phyloP scores from a whole-genome alignment of 2,329 filamentous ascomycete species.

The Falciphora oryzae region DNA sequence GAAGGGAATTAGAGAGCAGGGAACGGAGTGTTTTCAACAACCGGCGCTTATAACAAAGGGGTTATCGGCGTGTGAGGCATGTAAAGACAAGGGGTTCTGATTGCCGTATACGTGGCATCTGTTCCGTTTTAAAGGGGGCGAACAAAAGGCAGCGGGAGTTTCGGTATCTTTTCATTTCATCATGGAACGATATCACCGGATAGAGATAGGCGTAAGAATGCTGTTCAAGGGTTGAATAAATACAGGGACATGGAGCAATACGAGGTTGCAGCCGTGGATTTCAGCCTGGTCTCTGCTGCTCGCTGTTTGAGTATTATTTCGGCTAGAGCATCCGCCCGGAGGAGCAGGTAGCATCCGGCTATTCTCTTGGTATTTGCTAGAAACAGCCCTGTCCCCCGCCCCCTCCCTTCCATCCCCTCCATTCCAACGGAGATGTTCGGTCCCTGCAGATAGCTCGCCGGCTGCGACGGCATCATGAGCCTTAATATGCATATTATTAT shows the following conservation, averaged over 20 bases:
- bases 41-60: neutral
- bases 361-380: neutral
- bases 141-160: neutral
- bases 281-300: neutral
- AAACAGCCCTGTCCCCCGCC: neutral
- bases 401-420: too few relatives aligned
- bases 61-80: neutral
- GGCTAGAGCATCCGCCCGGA: neutral
- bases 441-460: neutral
- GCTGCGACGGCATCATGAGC: too few relatives aligned
- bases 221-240: neutral
- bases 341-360: neutral
- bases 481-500: neutral
- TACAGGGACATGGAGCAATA: neutral
- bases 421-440: too few relatives aligned
- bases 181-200: neutral
- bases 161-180: conserved; percentile 1
- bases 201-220: neutral
- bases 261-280: neutral
- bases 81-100: neutral
- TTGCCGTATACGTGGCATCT: neutral
- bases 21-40: conserved; percentile 5
- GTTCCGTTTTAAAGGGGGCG: neutral
- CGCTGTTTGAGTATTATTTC: neutral
- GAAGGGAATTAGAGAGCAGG: neutral